Evolutionary conservation across 306 rosid genomes (phyloP).

Genomic region (Prunus kanzakura): DNA sequence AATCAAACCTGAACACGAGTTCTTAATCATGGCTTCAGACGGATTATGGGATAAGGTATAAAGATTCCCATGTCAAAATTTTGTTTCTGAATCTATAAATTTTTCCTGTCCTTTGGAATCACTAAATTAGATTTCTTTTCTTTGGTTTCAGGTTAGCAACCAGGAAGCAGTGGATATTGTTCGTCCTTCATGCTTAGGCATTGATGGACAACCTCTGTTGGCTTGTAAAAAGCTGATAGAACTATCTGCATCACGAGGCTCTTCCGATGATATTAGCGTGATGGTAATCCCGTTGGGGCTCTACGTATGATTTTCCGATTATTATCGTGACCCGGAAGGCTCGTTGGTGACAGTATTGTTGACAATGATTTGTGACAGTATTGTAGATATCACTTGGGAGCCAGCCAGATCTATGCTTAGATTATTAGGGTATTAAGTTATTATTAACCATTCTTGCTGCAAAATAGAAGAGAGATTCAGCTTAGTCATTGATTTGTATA

Average conservation of each 20-base stretch:
- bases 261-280: constrained; percentile 80
- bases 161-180: constrained; percentile 92
- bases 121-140: constrained; percentile 15
- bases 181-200: constrained; percentile 50
- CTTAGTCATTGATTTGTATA: constrained; percentile 5
- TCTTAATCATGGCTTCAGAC: constrained; percentile 86
- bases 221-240: constrained; percentile 90
- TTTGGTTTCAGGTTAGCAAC: constrained; percentile 61
- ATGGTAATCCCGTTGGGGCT: constrained; percentile 59
- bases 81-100: background rate
- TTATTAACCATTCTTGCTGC: constrained; percentile 12
- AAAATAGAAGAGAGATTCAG: background rate
- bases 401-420: constrained; percentile 17
- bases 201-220: constrained; percentile 41
- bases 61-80: background rate
- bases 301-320: constrained; percentile 36
- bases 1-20: constrained; percentile 71
- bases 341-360: too few relatives aligned
- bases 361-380: too few relatives aligned
- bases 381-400: background rate
- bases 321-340: constrained; percentile 9
- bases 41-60: constrained; percentile 96
- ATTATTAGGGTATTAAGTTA: background rate
- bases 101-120: background rate
- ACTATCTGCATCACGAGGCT: constrained; percentile 70